Percentiles rank a stretch among this genome's conserved stretches.
Conservation (phyloP, 306 rosid species). For the Pterocarpus santalinus region DNA sequence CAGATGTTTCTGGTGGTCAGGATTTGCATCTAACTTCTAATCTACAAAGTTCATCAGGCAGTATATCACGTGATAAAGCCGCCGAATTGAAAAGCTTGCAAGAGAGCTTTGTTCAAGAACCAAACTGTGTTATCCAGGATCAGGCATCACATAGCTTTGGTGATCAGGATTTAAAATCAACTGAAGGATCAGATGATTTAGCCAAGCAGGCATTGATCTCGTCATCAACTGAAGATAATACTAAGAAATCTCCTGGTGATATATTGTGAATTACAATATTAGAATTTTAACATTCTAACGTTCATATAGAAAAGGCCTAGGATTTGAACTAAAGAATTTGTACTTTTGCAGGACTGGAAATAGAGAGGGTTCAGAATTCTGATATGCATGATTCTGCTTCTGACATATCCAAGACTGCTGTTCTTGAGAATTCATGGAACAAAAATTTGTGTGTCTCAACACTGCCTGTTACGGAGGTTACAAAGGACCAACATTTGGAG, state of each 20-base stretch:
- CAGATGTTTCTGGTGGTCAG: slow-evolving; percentile 57
- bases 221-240: slow-evolving; percentile 56
- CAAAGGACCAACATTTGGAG: slow-evolving; percentile 50
- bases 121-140: slow-evolving; percentile 53
- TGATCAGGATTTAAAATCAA: slow-evolving; percentile 54
- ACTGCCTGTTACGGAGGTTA: slow-evolving; percentile 51
- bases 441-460: slow-evolving; percentile 47
- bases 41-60: slow-evolving; percentile 53
- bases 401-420: slow-evolving; percentile 49
- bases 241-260: slow-evolving; percentile 55
- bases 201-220: slow-evolving; percentile 55
- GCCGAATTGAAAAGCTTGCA: slow-evolving; percentile 43
- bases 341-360: slow-evolving; percentile 63
- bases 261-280: slow-evolving; percentile 25
- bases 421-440: slow-evolving; percentile 45
- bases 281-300: slow-evolving; percentile 1
- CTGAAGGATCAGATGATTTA: slow-evolving; percentile 50
- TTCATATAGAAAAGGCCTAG: slow-evolving; percentile 5
- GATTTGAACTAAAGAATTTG: slow-evolving; percentile 31
- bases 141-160: slow-evolving; percentile 53
- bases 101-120: slow-evolving; percentile 55
- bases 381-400: slow-evolving; percentile 51
- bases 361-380: slow-evolving; percentile 56
- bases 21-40: slow-evolving; percentile 54
- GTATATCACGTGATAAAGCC: slow-evolving; percentile 50